phyloP scores from a whole-genome alignment of 148 eudicot species.

The Rhododendron vialii region DNA sequence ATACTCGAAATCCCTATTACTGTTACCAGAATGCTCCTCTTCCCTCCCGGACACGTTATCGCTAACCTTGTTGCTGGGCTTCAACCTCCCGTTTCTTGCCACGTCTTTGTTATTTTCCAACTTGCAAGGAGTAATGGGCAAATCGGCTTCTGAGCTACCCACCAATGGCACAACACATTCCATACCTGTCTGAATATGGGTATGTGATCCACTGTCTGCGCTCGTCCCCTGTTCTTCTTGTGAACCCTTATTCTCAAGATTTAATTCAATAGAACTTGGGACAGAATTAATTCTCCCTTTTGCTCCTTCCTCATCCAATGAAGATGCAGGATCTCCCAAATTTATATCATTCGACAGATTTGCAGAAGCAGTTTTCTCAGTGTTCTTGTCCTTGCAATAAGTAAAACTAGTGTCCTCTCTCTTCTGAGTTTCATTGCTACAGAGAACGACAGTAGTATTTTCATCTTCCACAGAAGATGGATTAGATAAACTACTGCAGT shows the following conservation, averaged over 20 bases:
- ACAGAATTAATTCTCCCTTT: conserved; percentile 6
- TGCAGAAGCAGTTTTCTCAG: conserved; percentile 15
- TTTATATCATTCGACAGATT: conserved; percentile 12
- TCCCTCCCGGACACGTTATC: conserved; percentile 30
- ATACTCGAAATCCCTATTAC: conserved; percentile 42
- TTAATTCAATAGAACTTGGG: conserved; percentile 21
- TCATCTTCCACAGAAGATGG: conserved; percentile 92
- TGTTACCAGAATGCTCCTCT: conserved; percentile 32
- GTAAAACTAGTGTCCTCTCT: conserved; percentile 27
- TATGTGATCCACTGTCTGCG: conserved; percentile 33
- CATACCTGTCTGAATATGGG: conserved; percentile 19
- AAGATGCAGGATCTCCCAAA: conserved; percentile 14
- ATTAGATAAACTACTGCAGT: conserved; percentile 82
- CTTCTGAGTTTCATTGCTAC: conserved; percentile 31
- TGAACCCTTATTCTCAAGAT: conserved; percentile 21
- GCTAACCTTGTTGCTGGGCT: conserved; percentile 28
- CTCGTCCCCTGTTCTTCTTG: conserved; percentile 35
- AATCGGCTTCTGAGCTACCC: conserved; percentile 32
- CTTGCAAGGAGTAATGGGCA: conserved; percentile 66
- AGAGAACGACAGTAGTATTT: conserved; percentile 42
- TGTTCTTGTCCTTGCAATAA: conserved; percentile 16
- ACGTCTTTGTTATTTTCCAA: conserved; percentile 44
- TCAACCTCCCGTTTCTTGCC: conserved; percentile 21
- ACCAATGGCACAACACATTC: conserved; percentile 26
- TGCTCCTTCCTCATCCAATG: conserved; percentile 35